Conservation (phyloP, 2,329 filamentous ascomycete species). For the Pseudogymnoascus sp. region DNA sequence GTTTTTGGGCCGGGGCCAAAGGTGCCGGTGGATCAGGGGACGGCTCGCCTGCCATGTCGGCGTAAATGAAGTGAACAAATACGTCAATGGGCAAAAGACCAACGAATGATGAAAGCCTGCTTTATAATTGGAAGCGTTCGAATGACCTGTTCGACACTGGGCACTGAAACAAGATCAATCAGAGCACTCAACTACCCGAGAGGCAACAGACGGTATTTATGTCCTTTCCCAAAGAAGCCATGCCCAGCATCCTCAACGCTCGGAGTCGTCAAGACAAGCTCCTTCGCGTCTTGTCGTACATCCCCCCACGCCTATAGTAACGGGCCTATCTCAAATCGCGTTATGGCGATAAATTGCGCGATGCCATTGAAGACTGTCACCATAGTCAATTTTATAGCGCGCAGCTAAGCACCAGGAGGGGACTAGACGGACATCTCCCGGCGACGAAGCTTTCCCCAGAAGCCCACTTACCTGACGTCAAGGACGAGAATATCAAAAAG, state of each 20-base stretch:
- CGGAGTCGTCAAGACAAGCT: neutral
- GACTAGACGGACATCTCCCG: neutral
- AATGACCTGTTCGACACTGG: neutral
- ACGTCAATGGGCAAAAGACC: neutral
- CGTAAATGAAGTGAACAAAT: neutral
- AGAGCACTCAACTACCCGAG: neutral
- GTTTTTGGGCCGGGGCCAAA: neutral
- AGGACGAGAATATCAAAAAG: neutral
- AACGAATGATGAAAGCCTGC: neutral
- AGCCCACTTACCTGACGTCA: neutral
- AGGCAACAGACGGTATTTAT: neutral
- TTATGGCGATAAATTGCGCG: conserved; percentile 7
- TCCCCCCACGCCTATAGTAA: neutral
- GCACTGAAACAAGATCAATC: conserved; percentile 5
- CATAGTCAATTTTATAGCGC: neutral
- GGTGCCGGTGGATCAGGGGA: neutral
- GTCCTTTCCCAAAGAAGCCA: conserved; percentile 1
- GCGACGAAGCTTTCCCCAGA: neutral
- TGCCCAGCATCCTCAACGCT: neutral
- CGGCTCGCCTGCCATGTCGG: neutral
- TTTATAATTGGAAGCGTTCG: neutral
- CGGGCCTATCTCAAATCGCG: neutral
- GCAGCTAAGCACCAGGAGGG: neutral
- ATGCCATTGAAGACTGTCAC: conserved; percentile 4
- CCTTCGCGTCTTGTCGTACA: neutral